phyloP scores from a whole-genome alignment of 192 early-diverging fungal genomes.

The Mortierella alpina region DNA sequence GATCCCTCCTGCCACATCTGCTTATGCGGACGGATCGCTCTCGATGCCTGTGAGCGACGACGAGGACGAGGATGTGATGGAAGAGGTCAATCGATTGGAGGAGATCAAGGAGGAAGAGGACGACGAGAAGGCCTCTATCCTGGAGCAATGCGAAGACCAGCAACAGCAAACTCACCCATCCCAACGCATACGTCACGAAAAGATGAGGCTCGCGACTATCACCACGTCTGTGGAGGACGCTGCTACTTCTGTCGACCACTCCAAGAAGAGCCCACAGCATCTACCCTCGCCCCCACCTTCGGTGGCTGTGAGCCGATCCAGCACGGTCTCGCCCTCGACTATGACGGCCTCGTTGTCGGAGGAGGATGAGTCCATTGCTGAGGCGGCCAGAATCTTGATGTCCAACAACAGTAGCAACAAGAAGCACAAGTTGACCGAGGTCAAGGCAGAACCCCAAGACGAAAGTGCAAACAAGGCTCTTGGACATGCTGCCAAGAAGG shows the following conservation, averaged over 20 bases:
- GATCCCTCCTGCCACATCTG: constrained; percentile 55
- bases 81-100: constrained; percentile 24
- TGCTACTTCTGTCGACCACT: neutral
- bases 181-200: constrained; percentile 20
- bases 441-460: constrained; percentile 1
- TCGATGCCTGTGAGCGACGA: constrained; percentile 66
- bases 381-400: constrained; percentile 37
- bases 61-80: constrained; percentile 46
- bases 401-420: constrained; percentile 19
- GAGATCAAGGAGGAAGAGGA: constrained; percentile 46
- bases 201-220: constrained; percentile 41
- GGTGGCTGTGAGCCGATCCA: constrained; percentile 30
- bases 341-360: constrained; percentile 23
- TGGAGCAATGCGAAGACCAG: neutral
- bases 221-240: constrained; percentile 24
- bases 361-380: constrained; percentile 39
- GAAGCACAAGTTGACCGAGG: constrained; percentile 18
- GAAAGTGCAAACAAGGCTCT: neutral
- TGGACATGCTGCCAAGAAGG: constrained; percentile 26
- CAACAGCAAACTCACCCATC: constrained; percentile 6
- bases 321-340: constrained; percentile 44
- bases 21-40: constrained; percentile 61
- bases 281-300: constrained; percentile 53
- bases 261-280: constrained; percentile 5
- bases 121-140: neutral